A percentile compares a stretch with the other conserved stretches of the same genome.
phyloP scores from a whole-genome alignment of 1,139 yeast genomes.

The Kodamaea fungicola region DNA sequence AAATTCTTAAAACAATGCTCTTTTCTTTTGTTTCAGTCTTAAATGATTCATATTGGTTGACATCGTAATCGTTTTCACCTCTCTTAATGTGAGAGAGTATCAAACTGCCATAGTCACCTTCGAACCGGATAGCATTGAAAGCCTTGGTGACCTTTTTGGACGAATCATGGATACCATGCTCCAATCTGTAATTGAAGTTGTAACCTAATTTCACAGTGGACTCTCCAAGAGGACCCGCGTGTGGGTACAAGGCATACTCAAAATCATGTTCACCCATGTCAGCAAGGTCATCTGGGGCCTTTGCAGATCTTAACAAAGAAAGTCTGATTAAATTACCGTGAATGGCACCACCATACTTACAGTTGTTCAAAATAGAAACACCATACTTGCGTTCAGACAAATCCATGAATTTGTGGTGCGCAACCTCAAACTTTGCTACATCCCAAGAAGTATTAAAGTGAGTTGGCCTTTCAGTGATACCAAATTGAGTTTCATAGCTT shows the following conservation, averaged over 20 bases:
- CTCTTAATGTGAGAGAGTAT: constrained; percentile 79
- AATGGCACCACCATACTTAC: constrained; percentile 87
- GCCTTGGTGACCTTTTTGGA: constrained; percentile 18
- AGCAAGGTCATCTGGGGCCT: constrained; percentile 88
- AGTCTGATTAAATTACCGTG: constrained; percentile 88
- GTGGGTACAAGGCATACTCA: constrained; percentile 83
- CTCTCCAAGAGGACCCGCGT: constrained; percentile 58
- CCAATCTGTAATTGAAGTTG: constrained; percentile 67
- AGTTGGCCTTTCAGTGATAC: constrained; percentile 85
- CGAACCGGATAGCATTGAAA: constrained; percentile 21
- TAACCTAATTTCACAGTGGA: constrained; percentile 73
- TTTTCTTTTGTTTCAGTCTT: constrained; percentile 25
- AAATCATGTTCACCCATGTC: constrained; percentile 89
- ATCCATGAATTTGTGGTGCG: constrained; percentile 92
- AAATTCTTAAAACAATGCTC: constrained; percentile 68
- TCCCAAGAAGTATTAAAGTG: constrained; percentile 96
- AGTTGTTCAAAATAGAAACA: constrained; percentile 78
- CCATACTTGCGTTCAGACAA: constrained; percentile 84
- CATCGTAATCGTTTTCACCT: constrained; percentile 76
- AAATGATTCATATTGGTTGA: constrained; percentile 28
- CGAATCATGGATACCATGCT: constrained; percentile 15
- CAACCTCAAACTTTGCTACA: constrained; percentile 92
- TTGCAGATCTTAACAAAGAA: constrained; percentile 78
- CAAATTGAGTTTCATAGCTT: constrained; percentile 89
- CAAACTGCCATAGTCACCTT: constrained; percentile 60